Evolutionary conservation across 1,139 yeast species (phyloP), one percentile per base, ranked within the genome.

Genomic region (Magnusiomyces sp.): DNA sequence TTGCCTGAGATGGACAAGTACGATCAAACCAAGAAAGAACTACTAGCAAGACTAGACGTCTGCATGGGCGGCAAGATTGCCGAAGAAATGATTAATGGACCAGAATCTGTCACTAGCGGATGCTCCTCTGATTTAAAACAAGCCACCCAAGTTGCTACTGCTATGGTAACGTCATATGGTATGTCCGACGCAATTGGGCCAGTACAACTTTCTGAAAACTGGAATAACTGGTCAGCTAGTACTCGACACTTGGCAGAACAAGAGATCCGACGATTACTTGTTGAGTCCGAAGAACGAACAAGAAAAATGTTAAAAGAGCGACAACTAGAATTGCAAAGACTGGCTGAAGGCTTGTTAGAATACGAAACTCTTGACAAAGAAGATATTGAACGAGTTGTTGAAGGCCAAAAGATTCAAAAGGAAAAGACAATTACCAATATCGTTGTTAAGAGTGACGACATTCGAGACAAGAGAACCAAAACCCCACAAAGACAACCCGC

Each of bases 1-100:
- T 76, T 92, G 55, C 98, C 98, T 2, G 98, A 94, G 66, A 89
- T 90, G 95, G 99, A 92, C 69, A 90, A 94, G 71, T 92, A 86
- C 53, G 97, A 92, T 62, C 84, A 87, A 70, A 87, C 96, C 43
- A 85, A 80, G 65, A 80, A 76, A 56, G 98, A 92, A 70, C 86
- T 96, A 64, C 74, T 84, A 57, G 97, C 98, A 0, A 74, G 95
- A 57, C 71, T 92, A 58, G 98, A 92, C 66, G 98, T 92, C 48
- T 89, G 96, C 66, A 92, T 92, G 98, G 99, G 98, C 54, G 99
- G 99, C 55, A 90, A 90, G 67, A 82, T 90, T 54, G 98, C 98
- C 33, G 99, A 92, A 71, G 97, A 90, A 66, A 73, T 88, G 74
- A 76, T 86, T 45, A 87, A 87, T 63, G 98, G 98, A 2, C 76